Evolutionary conservation across 306 rosid genomes (phyloP), one percentile per base, ranked within the genome.

Genomic region (Prosopis cineraria): DNA sequence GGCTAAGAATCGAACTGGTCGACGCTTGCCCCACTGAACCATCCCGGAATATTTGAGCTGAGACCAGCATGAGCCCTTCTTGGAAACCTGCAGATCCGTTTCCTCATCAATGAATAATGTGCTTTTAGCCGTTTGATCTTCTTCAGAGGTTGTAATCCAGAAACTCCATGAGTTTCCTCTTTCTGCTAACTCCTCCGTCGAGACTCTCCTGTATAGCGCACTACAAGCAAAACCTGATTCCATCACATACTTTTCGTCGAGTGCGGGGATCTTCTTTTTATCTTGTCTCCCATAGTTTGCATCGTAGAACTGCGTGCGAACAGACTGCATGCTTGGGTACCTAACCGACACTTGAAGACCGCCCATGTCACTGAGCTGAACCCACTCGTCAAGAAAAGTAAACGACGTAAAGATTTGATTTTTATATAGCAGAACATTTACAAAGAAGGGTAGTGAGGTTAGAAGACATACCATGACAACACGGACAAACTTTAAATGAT

Each of bases 1-100:
- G n/a, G 88, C 90, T 20, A 90, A 20, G 80, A 84, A 93, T 45
- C 92, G 85, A 70, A 89, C 91, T 47, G 82, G 85, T n/a, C 90
- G 77, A 56, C 93, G 92, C 56, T 79, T 79, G 8, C 98, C 99
- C 98, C 99, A 95, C 81, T 87, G 92, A 73, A 86, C 72, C 89
- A 95, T 81, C 72, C 96, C 96, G 0, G 89, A 36, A 55, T 71
- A 83, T 76, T 84, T 91, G 37, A 95, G 90, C 82, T 75, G 75
- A 59, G 91, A 84, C 96, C 75, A 85, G 83, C 98, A 91, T 4
- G 82, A 70, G 5, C 96, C 95, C 59, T 86, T 87, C 78, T 84
- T 87, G n/a, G 81, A 83, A 76, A 65, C 78, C 63, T n/a, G n/a
- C n/a, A 74, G 62, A 65, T 73, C 74, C 10, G n/a, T 48, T 29